These are phyloP conservation scores for Saksenaea oblongispora DNA, from an alignment of 371 early-diverging fungal species.

Conservation along the genomic window DNA sequence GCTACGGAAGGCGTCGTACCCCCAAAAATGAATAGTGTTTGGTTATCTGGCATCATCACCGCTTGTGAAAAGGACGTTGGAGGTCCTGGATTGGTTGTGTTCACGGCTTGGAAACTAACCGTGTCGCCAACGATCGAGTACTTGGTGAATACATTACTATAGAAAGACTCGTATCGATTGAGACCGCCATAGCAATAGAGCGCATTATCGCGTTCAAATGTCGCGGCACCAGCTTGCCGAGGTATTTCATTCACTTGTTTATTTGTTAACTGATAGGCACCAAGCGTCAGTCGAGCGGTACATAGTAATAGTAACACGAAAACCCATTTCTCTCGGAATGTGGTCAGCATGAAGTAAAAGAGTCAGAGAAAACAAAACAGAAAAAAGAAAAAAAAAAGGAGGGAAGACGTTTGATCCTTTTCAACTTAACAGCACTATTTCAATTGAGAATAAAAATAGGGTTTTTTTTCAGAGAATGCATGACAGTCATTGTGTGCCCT, in stretches of 20 bases:
- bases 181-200: slow-evolving; percentile 13
- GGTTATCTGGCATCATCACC: slow-evolving; percentile 10
- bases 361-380: neutral
- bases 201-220: neutral
- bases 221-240: neutral
- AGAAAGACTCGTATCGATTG: neutral
- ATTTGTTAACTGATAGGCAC: neutral
- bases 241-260: neutral
- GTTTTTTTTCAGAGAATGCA: neutral
- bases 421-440: neutral
- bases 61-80: neutral
- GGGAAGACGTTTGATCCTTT: neutral
- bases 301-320: neutral
- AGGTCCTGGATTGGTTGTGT: neutral
- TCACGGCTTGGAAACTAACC: neutral
- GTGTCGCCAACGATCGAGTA: neutral
- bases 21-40: slow-evolving; percentile 10
- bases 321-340: neutral
- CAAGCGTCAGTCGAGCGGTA: neutral
- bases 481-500: slow-evolving; percentile 7
- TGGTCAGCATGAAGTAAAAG: neutral
- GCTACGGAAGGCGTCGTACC: neutral
- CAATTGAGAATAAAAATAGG: neutral
- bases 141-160: neutral
- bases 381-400: neutral